Evolutionary conservation across 2,329 filamentous ascomycete species (phyloP).

Genomic region (Aspergillus felis): DNA sequence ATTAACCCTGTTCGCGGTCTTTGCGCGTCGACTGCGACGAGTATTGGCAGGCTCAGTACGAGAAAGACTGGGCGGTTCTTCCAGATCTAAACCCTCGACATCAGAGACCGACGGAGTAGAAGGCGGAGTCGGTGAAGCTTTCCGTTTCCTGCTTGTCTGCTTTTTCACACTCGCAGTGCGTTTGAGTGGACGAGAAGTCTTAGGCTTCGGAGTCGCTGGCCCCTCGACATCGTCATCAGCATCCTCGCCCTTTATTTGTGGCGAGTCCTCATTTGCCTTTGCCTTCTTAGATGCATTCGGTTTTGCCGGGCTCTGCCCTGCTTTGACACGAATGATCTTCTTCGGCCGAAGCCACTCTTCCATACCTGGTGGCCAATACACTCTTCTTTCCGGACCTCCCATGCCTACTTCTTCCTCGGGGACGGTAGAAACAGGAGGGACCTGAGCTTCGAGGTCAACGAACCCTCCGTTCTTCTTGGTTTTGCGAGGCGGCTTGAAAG

Average conservation of each 20-base stretch:
- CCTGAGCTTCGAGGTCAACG: constrained; percentile 40
- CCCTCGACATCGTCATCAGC: constrained; percentile 5
- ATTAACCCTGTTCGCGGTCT: constrained; percentile 32
- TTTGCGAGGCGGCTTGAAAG: constrained; percentile 47
- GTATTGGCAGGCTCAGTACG: constrained; percentile 3
- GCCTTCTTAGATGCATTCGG: constrained; percentile 12
- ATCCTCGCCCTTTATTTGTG: background rate
- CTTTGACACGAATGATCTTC: constrained; percentile 41
- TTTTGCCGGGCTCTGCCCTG: constrained; percentile 17
- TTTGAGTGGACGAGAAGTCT: constrained; percentile 5
- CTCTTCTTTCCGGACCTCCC: constrained; percentile 75
- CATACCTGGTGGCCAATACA: constrained; percentile 88
- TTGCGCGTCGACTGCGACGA: constrained; percentile 31
- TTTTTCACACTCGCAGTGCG: constrained; percentile 15
- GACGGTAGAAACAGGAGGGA: constrained; percentile 47
- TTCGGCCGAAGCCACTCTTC: constrained; percentile 90
- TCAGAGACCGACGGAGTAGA: constrained; percentile 27
- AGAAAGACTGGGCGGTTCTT: constrained; percentile 9
- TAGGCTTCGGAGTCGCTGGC: constrained; percentile 16
- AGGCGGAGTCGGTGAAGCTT: constrained; percentile 19
- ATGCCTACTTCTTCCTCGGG: constrained; percentile 71
- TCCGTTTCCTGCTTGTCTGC: constrained; percentile 26
- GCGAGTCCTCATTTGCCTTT: constrained; percentile 1
- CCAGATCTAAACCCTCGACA: constrained; percentile 9
- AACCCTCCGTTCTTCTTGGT: constrained; percentile 43